phyloP scores from a whole-genome alignment of 495 filamentous ascomycete species.

The Chaetomium fimeti region DNA sequence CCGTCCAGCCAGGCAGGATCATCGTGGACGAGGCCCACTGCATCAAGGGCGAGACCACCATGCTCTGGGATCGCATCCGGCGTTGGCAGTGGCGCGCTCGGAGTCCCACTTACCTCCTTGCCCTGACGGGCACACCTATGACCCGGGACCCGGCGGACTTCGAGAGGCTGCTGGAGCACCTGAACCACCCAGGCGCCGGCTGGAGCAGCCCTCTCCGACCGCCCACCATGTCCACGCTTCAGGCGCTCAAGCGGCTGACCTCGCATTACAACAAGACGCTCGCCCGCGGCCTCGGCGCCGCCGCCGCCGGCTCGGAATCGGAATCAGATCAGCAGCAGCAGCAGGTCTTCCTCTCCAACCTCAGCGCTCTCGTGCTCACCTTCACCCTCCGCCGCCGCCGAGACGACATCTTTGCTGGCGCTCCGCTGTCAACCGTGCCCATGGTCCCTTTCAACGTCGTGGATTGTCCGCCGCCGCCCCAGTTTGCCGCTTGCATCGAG shows the following conservation, averaged over 20 bases:
- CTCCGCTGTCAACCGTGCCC: neutral
- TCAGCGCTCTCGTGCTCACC: conserved; percentile 1
- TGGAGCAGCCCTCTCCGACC: conserved; percentile 12
- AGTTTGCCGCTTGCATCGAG: neutral
- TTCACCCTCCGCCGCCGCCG: conserved; percentile 10
- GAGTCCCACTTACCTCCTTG: conserved; percentile 1
- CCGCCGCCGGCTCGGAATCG: conserved; percentile 1
- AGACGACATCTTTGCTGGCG: conserved; percentile 1
- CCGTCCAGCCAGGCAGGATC: conserved; percentile 7
- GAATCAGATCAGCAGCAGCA: conserved; percentile 9
- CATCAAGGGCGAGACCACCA: conserved; percentile 9
- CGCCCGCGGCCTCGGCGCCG: too few relatives aligned
- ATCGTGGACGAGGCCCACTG: conserved; percentile 7
- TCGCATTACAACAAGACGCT: conserved; percentile 5
- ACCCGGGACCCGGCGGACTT: conserved; percentile 9
- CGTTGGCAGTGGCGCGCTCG: conserved; percentile 6
- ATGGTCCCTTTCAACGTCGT: neutral
- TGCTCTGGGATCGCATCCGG: conserved; percentile 4
- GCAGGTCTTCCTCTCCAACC: conserved; percentile 5
- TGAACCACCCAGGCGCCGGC: conserved; percentile 9
- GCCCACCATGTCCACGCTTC: conserved; percentile 3
- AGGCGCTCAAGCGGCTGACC: conserved; percentile 8
- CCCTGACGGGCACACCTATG: conserved; percentile 4
- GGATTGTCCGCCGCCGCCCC: neutral
- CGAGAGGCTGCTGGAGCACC: conserved; percentile 2